Evolutionary conservation across 768 basidiomycete genomes (phyloP).

Genomic region (Cubamyces sp.): DNA sequence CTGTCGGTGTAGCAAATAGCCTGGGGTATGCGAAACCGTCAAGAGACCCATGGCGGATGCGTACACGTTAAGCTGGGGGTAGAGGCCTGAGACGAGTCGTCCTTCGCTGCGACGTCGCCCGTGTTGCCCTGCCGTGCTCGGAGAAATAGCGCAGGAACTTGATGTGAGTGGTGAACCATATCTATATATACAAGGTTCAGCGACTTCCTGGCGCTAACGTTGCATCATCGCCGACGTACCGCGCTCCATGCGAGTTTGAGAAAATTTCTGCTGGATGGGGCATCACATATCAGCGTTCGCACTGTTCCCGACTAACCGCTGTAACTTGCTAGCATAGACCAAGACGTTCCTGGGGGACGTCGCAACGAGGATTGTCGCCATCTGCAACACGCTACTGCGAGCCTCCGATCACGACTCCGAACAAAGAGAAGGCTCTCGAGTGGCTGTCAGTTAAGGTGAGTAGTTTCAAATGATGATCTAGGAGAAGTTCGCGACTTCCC

Average conservation of each 20-base stretch:
- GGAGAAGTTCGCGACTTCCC: conserved; percentile 36
- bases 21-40: conserved; percentile 32
- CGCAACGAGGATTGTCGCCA: conserved; percentile 30
- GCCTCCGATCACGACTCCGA: conserved; percentile 28
- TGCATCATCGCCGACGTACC: conserved; percentile 19
- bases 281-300: background rate
- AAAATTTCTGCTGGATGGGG: conserved; percentile 32
- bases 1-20: conserved; percentile 34
- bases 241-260: conserved; percentile 35
- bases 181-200: conserved; percentile 15
- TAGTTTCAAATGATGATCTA: conserved; percentile 34
- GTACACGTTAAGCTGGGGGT: conserved; percentile 32
- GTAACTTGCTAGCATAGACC: conserved; percentile 28
- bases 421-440: conserved; percentile 34
- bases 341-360: conserved; percentile 30
- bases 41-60: conserved; percentile 32
- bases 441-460: conserved; percentile 36
- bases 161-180: conserved; percentile 37
- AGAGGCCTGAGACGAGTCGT: conserved; percentile 34
- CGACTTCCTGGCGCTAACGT: background rate
- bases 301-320: background rate
- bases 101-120: conserved; percentile 36
- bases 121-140: conserved; percentile 33
- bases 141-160: conserved; percentile 36
- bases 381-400: conserved; percentile 31